These are phyloP conservation scores for Penicillium vulpinum DNA, from an alignment of 2,329 filamentous ascomycete species.

Conservation along the genomic window DNA sequence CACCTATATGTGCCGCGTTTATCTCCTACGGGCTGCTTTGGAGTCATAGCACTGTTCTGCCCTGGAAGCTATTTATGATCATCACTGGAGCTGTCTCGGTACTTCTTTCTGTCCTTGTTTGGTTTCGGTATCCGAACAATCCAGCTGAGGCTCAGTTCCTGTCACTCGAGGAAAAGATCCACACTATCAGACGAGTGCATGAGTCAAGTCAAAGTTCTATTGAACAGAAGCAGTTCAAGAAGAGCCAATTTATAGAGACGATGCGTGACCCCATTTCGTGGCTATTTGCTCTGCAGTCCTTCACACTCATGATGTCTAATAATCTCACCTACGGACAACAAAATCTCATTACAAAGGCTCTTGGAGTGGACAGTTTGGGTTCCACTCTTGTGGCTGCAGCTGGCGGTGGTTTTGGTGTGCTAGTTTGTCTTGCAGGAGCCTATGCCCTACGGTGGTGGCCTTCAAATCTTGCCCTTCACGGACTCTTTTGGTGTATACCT, in stretches of 20 bases:
- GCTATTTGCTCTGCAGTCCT: conserved; percentile 29
- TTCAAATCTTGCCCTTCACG: conserved; percentile 33
- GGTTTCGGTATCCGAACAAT: conserved; percentile 21
- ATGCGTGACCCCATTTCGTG: conserved; percentile 30
- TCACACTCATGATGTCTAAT: conserved; percentile 33
- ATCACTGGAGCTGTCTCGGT: conserved; percentile 40
- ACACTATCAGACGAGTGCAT: conserved; percentile 17
- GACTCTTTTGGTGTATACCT: conserved; percentile 33
- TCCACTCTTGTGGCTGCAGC: conserved; percentile 45
- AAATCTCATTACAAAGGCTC: conserved; percentile 37
- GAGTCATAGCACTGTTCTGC: conserved; percentile 22
- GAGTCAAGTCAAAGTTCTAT: conserved; percentile 18
- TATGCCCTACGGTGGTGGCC: conserved; percentile 35
- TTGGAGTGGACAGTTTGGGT: conserved; percentile 40
- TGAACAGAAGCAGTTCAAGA: conserved; percentile 23
- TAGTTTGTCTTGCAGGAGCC: conserved; percentile 35
- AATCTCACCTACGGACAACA: conserved; percentile 45
- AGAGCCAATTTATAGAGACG: conserved; percentile 14
- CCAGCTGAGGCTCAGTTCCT: conserved; percentile 17
- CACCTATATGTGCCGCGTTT: conserved; percentile 41
- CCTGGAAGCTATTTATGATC: conserved; percentile 33
- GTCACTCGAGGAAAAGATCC: conserved; percentile 14
- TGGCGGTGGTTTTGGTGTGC: conserved; percentile 38
- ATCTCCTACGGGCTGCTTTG: conserved; percentile 46
- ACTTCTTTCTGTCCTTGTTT: conserved; percentile 24